These are phyloP conservation scores for Colletotrichum spinosum DNA, from an alignment of 2,329 filamentous ascomycete genomes.

Conservation along the genomic window DNA sequence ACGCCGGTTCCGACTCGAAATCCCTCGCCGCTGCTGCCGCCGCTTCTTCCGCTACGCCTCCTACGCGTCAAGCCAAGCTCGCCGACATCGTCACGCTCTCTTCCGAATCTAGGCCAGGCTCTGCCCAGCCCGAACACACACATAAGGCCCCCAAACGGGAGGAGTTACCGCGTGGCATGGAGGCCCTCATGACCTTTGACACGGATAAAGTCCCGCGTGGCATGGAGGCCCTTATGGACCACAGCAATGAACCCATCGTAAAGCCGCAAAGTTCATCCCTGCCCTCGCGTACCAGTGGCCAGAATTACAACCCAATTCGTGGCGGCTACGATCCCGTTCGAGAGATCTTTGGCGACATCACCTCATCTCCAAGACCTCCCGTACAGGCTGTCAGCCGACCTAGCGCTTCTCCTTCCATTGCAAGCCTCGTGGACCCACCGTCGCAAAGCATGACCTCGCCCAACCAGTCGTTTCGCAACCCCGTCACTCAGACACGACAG, in stretches of 20 bases:
- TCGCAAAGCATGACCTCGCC: constrained; percentile 52
- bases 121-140: constrained; percentile 46
- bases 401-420: constrained; percentile 92
- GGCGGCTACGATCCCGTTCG: constrained; percentile 76
- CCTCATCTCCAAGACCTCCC: constrained; percentile 62
- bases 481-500: constrained; percentile 45
- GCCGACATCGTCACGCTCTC: constrained; percentile 49
- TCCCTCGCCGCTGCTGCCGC: constrained; percentile 48
- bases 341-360: constrained; percentile 49
- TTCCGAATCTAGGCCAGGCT: constrained; percentile 42
- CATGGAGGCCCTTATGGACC: constrained; percentile 69
- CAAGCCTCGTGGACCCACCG: constrained; percentile 83
- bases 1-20: constrained; percentile 49
- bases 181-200: constrained; percentile 67
- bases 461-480: constrained; percentile 39
- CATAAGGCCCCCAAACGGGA: constrained; percentile 65
- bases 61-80: constrained; percentile 52
- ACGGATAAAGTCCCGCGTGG: constrained; percentile 53
- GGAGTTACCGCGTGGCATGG: constrained; percentile 63
- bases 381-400: constrained; percentile 69
- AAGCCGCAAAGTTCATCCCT: constrained; percentile 57
- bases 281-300: constrained; percentile 74
- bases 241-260: constrained; percentile 55
- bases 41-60: constrained; percentile 39
- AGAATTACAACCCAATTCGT: constrained; percentile 91